Base-by-base conservation (phyloP, 2,329 filamentous ascomycete genomes). In the Fusarium buxicola region DNA sequence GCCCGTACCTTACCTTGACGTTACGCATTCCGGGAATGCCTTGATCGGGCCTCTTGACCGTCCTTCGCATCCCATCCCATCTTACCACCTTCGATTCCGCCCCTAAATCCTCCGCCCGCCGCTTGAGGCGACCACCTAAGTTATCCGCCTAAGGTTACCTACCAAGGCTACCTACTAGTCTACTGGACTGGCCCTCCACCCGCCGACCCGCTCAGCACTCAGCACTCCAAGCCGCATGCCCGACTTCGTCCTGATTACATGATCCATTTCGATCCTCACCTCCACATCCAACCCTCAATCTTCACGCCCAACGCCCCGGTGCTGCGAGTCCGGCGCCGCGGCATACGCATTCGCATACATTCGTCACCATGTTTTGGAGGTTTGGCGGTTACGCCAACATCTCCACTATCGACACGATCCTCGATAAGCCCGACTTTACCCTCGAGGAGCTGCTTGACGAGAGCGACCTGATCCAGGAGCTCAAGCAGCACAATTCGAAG, bases 311-410 rank as follows among this genome's bases (percentile, higher is more conserved):
- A 55, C 61, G 66, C 64, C 65, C 65, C 69, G 69, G 73, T 72
- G 73, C 70, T 71, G 72, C 71, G 58, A 57, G 58, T 69, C 70
- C 72, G 70, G 75, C 69, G 73, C 71, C 66, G 72, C 72, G 69
- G 71, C 69, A 60, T n/a, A n/a, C n/a, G n/a, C n/a, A n/a, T n/a
- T n/a, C n/a, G n/a, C n/a, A n/a, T 65, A 71, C 68, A 62, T 53
- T 71, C 72, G 76, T 74, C 89, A 94, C 79, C 83, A 99, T 99
- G 95, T 99, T 99, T 81, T 99, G 95, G 95, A 91, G 94, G 81
- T 99, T 98, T 85, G 94, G 95, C 85, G 93, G 93, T 75, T 98
- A 98, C 85, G 92, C 94, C 84, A 96, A 92, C 85, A 91, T 97
- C 80, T 97, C 94, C 73, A 91, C 94, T 75, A 92, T 99, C 79